A percentile compares a stretch with the other conserved stretches of the same genome.
These are phyloP conservation scores for Eragrostis curvula DNA, from an alignment of 176 grass and related monocot species.

Conservation along the genomic window DNA sequence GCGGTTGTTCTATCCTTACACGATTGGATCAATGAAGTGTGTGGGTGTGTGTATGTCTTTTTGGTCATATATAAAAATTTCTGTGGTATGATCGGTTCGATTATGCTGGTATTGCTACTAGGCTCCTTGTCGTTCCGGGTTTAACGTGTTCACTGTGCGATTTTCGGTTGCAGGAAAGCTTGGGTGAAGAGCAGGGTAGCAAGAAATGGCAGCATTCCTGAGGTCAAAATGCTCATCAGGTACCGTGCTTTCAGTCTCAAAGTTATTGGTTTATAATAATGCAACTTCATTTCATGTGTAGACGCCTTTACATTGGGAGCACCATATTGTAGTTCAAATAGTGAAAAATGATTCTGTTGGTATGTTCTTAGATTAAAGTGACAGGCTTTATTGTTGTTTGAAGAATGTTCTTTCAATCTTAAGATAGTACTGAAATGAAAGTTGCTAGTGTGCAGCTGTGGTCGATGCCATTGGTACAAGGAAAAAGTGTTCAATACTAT, in stretches of 20 bases:
- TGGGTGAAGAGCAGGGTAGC: background rate
- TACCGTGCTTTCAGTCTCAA: background rate
- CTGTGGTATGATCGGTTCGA: background rate
- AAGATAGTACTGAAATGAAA: background rate
- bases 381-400: background rate
- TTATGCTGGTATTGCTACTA: background rate
- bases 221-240: slow-evolving; percentile 62
- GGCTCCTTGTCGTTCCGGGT: background rate
- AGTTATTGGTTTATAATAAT: background rate
- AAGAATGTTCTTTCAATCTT: background rate
- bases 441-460: background rate
- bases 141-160: background rate
- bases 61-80: too few species aligned
- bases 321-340: background rate
- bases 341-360: background rate
- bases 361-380: background rate
- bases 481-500: background rate
- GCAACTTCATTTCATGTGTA: background rate
- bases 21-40: too few species aligned
- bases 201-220: slow-evolving; percentile 52
- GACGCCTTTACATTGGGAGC: background rate
- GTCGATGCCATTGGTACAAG: background rate
- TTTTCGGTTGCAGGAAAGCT: background rate
- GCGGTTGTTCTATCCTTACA: too few species aligned
- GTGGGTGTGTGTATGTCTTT: background rate